These are phyloP conservation scores for Fraxinus paxiana DNA, from an alignment of 305 asterid genomes.

Conservation along the genomic window DNA sequence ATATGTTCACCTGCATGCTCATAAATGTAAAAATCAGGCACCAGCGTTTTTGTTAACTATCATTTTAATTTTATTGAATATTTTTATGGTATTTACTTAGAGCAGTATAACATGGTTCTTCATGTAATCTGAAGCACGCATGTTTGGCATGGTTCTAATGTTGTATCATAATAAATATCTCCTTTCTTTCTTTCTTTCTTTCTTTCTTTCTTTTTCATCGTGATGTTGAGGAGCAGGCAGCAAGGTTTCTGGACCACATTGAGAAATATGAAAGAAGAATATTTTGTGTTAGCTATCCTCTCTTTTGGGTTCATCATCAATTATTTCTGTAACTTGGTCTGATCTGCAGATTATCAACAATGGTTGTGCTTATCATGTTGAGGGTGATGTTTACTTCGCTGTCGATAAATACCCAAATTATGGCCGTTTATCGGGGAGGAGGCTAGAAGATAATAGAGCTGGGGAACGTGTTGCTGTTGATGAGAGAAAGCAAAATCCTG, in stretches of 20 bases:
- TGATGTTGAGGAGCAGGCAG: neutral
- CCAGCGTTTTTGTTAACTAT: neutral
- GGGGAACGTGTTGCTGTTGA: constrained; percentile 85
- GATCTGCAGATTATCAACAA: constrained; percentile 59
- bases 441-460: constrained; percentile 74
- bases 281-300: neutral
- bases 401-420: constrained; percentile 68
- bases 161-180: neutral
- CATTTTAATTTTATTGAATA: neutral
- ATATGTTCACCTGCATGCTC: neutral
- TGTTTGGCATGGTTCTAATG: constrained; percentile 5
- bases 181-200: neutral
- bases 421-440: constrained; percentile 68
- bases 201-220: neutral
- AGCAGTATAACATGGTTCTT: neutral
- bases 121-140: neutral
- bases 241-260: neutral
- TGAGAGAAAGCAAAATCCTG: constrained; percentile 68
- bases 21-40: neutral
- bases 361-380: constrained; percentile 72
- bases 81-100: neutral
- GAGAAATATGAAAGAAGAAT: neutral
- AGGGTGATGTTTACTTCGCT: constrained; percentile 87
- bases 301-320: neutral
- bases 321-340: neutral